phyloP scores from a whole-genome alignment of 2,329 filamentous ascomycete genomes.

The Coleophoma crateriformis region DNA sequence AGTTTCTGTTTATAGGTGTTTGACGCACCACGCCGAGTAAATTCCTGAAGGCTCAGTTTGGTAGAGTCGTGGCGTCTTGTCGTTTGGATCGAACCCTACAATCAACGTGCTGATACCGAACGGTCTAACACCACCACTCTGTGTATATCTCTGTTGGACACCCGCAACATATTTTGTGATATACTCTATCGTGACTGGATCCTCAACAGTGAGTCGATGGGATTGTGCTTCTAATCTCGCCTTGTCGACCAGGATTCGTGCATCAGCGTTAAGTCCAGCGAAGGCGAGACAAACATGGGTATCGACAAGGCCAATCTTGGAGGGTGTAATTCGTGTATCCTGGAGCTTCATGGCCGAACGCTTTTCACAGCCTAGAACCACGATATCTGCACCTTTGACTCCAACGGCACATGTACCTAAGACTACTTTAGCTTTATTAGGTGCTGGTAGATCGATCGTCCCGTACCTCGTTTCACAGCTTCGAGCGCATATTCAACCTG shows the following conservation, averaged over 20 bases:
- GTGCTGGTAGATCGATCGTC: background rate
- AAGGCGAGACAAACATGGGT: slow-evolving; percentile 96
- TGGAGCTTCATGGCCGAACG: slow-evolving; percentile 98
- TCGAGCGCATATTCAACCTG: slow-evolving; percentile 99
- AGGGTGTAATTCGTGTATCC: slow-evolving; percentile 97
- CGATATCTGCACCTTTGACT: slow-evolving; percentile 90
- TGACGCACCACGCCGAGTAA: slow-evolving; percentile 89
- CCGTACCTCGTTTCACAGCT: slow-evolving; percentile 90
- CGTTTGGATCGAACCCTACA: slow-evolving; percentile 95
- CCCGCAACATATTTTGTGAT: slow-evolving; percentile 98
- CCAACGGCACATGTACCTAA: slow-evolving; percentile 94
- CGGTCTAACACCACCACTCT: slow-evolving; percentile 96
- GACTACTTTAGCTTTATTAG: slow-evolving; percentile 12
- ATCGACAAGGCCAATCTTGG: slow-evolving; percentile 95
- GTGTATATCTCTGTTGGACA: slow-evolving; percentile 97
- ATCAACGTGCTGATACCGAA: slow-evolving; percentile 98
- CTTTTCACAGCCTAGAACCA: slow-evolving; percentile 97
- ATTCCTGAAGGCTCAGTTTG: slow-evolving; percentile 99
- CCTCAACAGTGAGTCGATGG: slow-evolving; percentile 93
- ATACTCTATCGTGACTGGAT: slow-evolving; percentile 97
- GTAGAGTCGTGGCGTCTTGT: slow-evolving; percentile 83
- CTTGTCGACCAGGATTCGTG: slow-evolving; percentile 96
- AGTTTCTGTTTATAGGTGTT: background rate
- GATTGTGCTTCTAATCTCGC: slow-evolving; percentile 95
- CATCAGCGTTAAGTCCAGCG: slow-evolving; percentile 94